Base-by-base conservation (phyloP, 768 basidiomycete genomes). In the Tulasnella sp. region DNA sequence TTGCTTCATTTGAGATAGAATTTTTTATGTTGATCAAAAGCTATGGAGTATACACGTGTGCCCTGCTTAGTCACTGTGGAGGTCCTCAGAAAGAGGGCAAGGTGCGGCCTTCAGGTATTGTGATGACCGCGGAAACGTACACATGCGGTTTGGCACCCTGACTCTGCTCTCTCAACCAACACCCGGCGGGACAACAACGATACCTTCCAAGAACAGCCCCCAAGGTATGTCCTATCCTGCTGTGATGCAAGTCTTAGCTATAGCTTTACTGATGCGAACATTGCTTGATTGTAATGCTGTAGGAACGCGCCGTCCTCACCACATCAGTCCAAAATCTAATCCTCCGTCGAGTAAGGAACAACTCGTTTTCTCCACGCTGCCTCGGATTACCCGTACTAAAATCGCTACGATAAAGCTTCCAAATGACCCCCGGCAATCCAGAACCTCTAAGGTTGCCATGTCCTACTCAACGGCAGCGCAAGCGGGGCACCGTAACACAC, bases 311-410 rank as follows among this genome's bases (percentile, higher is more conserved):
- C 64, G 37, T 31, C 16, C 31, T 69, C 28, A 42, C 42, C 34
- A 42, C 46, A 1, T 41, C 40, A 75, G 74, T 75, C 74, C 41
- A 75, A 41, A 75, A 48, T 75, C 74, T 8, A 42, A 42, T 75
- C n/a, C 41, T 5, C 7, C 40, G 41, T 12, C 34, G 3, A 44
- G 41, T 28, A 37, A 54, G 31, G 28, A 31, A 31, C 24, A 0
- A 31, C 64, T 37, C 64, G 31, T 14, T 31, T 31, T 16, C 28
- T 5, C 64, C 1, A 31, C 31, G 3, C 31, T 12, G 34, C 34
- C 64, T 37, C 28, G 1, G 6, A 69, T n/a, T n/a, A n/a, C n/a
- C n/a, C n/a, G 34, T 2, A 69, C 64, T 16, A 69, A 6, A 69
- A 4, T 11, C 4, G 40, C 74, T 5, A 75, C 44, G 40, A 28